Percentiles rank a stretch among this genome's conserved stretches.
Conservation (phyloP, 129 eudicot species). For the Glebionis coronaria region DNA sequence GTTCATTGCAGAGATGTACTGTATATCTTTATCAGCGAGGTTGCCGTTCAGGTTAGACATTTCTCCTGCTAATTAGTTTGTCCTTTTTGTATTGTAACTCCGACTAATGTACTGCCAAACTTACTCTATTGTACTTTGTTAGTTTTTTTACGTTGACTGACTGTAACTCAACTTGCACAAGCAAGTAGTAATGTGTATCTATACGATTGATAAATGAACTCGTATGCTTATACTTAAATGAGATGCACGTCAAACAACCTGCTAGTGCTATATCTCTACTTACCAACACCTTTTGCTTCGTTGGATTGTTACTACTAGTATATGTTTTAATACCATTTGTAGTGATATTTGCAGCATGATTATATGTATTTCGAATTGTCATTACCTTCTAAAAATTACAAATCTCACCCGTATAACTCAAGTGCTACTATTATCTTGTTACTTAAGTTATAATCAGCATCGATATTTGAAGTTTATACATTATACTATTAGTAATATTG, state of each 20-base stretch:
- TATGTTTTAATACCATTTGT: no score
- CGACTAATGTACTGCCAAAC: not conserved
- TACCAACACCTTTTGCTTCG: no score
- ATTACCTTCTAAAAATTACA: conserved; percentile 4
- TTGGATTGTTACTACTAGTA: no score
- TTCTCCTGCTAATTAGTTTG: conserved; percentile 9
- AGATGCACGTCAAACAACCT: no score
- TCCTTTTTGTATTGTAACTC: not conserved
- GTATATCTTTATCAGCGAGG: conserved; percentile 60
- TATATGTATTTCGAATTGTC: not conserved
- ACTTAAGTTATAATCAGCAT: not conserved
- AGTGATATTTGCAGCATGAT: no score
- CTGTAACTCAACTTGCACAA: conserved; percentile 2
- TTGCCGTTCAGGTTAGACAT: conserved; percentile 52
- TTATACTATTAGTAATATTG: no score
- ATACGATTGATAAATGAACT: conserved; percentile 1
- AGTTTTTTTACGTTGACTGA: not conserved
- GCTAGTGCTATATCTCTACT: no score
- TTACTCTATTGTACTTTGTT: not conserved
- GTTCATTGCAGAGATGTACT: conserved; percentile 47
- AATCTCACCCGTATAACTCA: not conserved
- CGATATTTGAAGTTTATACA: no score
- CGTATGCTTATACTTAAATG: not conserved
- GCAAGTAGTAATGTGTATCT: conserved; percentile 6
- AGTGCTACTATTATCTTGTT: no score